Evolutionary conservation across 768 basidiomycete genomes (phyloP), one percentile per base, ranked within the genome.

Genomic region (Mycena latifolia): DNA sequence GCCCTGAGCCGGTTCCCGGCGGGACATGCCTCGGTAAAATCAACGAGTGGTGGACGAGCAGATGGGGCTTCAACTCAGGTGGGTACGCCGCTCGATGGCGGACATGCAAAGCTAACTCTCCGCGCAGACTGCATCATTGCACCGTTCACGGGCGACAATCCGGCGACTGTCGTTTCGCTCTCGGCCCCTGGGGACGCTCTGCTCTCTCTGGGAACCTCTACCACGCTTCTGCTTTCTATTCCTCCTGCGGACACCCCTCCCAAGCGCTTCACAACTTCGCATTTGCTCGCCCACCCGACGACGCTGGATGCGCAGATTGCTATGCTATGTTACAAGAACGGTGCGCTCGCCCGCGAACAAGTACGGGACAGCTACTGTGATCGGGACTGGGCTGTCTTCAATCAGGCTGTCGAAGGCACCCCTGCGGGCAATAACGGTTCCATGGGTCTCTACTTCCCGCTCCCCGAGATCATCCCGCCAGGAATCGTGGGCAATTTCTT

Each of bases 311-410:
- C 85, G 1, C 89, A 92, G 72, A 94, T 96, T 73, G 92, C 89
- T 33, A 97, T 97, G 94, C 85, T 96, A 12, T 95, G 94, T 76
- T 95, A 95, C 81, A 96, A 95, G 77, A 93, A 95, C 70, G 93
- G 93, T 24, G 91, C 92, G 0, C 84, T 95, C 11, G 90, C 92
- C 1, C 87, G 95, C 47, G 91, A 95, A 73, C 85, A 90, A 67
- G 84, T 96, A 20, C 88, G 92, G 12, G 86, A 95, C 72, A 80
- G 77, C 50, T 88, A 90, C 73, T 88, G 88, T 51, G 77, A 81
- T 48, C 76, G 81, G 8, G 78, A 87, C 64, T 96, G 94, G 94
- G 77, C 77, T 33, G 78, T 75, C 35, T 96, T 92, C 81, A 94
- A 94, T 76, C 75, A 85, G 58, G 80, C 89, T 24, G 85, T 94